Evolutionary conservation across 139 green algal species (phyloP).

Genomic region (Microglena sp.): DNA sequence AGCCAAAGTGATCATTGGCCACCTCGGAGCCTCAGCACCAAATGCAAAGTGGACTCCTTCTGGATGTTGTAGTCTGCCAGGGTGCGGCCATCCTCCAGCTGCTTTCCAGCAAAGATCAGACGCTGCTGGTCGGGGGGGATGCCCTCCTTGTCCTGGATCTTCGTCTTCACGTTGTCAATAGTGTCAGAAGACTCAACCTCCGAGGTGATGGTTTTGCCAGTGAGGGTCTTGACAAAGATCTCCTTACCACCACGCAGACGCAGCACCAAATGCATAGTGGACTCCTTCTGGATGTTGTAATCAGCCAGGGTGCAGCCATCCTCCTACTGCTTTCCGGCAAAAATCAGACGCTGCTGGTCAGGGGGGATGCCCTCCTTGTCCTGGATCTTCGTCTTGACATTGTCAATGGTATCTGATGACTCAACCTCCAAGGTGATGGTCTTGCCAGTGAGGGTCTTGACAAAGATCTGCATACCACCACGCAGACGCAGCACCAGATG

Average conservation of each 20-base stretch:
- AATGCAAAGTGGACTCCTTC: slow-evolving; percentile 94
- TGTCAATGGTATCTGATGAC: slow-evolving; percentile 76
- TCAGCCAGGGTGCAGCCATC: slow-evolving; percentile 87
- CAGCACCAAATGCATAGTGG: slow-evolving; percentile 75
- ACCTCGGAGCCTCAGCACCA: slow-evolving; percentile 92
- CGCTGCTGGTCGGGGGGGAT: slow-evolving; percentile 92
- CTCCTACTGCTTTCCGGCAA: slow-evolving; percentile 93
- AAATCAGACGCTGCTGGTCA: slow-evolving; percentile 94
- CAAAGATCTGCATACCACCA: slow-evolving; percentile 81
- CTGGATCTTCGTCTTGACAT: slow-evolving; percentile 93
- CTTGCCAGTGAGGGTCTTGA: slow-evolving; percentile 43
- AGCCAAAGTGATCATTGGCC: slow-evolving; percentile 80
- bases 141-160: too few species aligned
- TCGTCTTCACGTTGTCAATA: slow-evolving; percentile 87
- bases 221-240: slow-evolving; percentile 81
- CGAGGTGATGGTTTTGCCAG: slow-evolving; percentile 66
- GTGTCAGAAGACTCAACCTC: slow-evolving; percentile 70
- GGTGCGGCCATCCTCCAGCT: slow-evolving; percentile 87
- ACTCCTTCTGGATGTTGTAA: slow-evolving; percentile 98
- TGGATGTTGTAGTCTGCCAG: slow-evolving; percentile 95
- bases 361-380: slow-evolving; percentile 90
- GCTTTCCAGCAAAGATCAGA: slow-evolving; percentile 91
- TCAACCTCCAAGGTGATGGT: slow-evolving; percentile 58
- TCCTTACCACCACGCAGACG: slow-evolving; percentile 73
- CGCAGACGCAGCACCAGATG: too few species aligned